A percentile compares a stretch with the other conserved stretches of the same genome.
These are phyloP conservation scores for Sarocladium brachiariae DNA, from an alignment of 2,329 filamentous ascomycete genomes.

Conservation along the genomic window DNA sequence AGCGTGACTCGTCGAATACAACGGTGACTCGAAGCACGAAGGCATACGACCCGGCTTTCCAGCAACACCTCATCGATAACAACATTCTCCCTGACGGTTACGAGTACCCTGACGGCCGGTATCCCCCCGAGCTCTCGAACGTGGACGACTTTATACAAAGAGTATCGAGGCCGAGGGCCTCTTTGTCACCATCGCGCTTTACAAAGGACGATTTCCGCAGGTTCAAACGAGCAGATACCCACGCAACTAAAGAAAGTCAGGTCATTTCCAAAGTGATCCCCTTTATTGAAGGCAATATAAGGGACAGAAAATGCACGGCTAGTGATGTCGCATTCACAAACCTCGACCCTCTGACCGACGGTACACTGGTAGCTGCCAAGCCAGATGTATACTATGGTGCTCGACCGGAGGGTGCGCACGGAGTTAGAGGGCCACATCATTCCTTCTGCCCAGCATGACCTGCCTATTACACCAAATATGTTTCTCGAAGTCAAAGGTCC, in stretches of 20 bases:
- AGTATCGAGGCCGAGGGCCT: background rate
- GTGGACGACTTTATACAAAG: background rate
- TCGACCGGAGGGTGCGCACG: constrained; percentile 14
- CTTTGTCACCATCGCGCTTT: background rate
- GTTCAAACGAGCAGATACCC: background rate
- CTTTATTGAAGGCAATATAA: background rate
- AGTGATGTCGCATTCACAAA: constrained; percentile 23
- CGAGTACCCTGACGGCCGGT: background rate
- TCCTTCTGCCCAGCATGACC: constrained; percentile 23
- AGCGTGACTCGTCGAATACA: background rate
- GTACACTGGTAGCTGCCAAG: constrained; percentile 20
- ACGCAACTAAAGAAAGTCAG: background rate
- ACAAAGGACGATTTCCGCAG: background rate
- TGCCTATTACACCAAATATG: constrained; percentile 31
- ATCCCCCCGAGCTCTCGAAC: background rate
- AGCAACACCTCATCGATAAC: background rate
- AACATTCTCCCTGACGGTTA: background rate
- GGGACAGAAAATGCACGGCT: background rate
- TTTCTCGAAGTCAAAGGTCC: constrained; percentile 32
- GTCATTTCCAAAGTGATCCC: background rate
- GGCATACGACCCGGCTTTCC: background rate
- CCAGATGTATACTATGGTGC: constrained; percentile 26
- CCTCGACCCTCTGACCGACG: constrained; percentile 27
- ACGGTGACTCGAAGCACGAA: background rate
- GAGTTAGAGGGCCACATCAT: constrained; percentile 22